Conservation (phyloP, 768 basidiomycete genomes). For the Lactarius hatsudake region DNA sequence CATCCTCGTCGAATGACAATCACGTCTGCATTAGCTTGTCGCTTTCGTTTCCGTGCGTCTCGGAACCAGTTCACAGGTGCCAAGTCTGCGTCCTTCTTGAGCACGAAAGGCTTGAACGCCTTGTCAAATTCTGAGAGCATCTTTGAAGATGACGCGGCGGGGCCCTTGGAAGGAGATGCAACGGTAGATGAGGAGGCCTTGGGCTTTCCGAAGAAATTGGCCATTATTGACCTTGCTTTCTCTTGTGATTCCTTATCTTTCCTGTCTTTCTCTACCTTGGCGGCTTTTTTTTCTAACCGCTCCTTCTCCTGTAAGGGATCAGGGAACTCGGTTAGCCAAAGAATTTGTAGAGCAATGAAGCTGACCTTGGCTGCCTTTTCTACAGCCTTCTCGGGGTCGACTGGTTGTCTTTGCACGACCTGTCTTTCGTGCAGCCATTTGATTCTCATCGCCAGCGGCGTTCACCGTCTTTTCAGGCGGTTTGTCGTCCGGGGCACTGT, state of each 20-base stretch:
- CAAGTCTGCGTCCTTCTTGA: conserved; percentile 70
- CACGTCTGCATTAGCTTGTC: conserved; percentile 38
- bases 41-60: conserved; percentile 31
- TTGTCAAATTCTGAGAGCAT: conserved; percentile 62
- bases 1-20: conserved; percentile 63
- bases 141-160: conserved; percentile 37
- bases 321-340: background rate
- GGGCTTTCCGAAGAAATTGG: conserved; percentile 72
- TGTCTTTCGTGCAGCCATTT: conserved; percentile 29
- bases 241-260: conserved; percentile 67
- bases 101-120: conserved; percentile 73
- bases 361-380: conserved; percentile 59
- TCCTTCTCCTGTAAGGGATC: conserved; percentile 58
- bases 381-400: conserved; percentile 55
- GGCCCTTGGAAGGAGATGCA: conserved; percentile 31
- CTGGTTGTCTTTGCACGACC: conserved; percentile 49
- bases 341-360: background rate
- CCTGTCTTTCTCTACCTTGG: conserved; percentile 68
- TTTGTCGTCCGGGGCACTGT: conserved; percentile 5
- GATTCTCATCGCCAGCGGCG: conserved; percentile 39
- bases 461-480: conserved; percentile 33
- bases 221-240: conserved; percentile 74
- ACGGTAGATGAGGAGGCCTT: conserved; percentile 35
- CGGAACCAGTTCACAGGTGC: conserved; percentile 75
- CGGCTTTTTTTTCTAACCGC: conserved; percentile 61